Percentiles rank a stretch among this genome's conserved stretches.
Conservation (phyloP, 352 stramenopile species). For the Pythium periplocum region DNA sequence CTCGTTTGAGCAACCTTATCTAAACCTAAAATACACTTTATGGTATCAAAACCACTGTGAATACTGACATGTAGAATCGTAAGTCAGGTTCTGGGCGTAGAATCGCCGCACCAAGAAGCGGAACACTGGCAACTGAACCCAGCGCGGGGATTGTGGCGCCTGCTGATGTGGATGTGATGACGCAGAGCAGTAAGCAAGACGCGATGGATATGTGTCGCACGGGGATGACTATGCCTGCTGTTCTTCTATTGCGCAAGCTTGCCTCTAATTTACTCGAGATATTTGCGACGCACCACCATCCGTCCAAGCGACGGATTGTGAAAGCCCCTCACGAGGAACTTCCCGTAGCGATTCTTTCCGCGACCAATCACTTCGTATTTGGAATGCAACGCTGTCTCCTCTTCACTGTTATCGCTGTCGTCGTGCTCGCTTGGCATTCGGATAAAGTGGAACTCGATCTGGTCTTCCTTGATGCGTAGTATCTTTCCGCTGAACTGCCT, state of each 20-base stretch:
- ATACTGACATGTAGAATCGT: no score
- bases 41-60: no score
- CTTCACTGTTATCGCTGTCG: conserved; percentile 15
- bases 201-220: conserved; percentile 1
- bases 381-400: conserved; percentile 18
- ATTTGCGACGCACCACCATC: conserved; percentile 50
- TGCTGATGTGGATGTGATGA: no score
- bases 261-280: conserved; percentile 32
- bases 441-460: conserved; percentile 63
- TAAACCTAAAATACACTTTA: no score
- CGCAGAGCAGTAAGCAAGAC: neutral
- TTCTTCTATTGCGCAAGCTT: conserved; percentile 1
- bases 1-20: no score
- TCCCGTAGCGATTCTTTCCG: conserved; percentile 56
- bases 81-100: no score
- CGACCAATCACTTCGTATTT: conserved; percentile 62
- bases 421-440: conserved; percentile 24
- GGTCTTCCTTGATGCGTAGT: conserved; percentile 50
- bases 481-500: conserved; percentile 59
- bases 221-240: conserved; percentile 2
- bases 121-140: no score
- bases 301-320: conserved; percentile 34
- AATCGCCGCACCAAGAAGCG: no score
- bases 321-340: conserved; percentile 69
- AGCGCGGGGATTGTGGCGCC: no score